Evolutionary conservation across 495 filamentous ascomycete genomes (phyloP), one percentile per base, ranked within the genome.

Genomic region (Lophiostoma macrostomum): DNA sequence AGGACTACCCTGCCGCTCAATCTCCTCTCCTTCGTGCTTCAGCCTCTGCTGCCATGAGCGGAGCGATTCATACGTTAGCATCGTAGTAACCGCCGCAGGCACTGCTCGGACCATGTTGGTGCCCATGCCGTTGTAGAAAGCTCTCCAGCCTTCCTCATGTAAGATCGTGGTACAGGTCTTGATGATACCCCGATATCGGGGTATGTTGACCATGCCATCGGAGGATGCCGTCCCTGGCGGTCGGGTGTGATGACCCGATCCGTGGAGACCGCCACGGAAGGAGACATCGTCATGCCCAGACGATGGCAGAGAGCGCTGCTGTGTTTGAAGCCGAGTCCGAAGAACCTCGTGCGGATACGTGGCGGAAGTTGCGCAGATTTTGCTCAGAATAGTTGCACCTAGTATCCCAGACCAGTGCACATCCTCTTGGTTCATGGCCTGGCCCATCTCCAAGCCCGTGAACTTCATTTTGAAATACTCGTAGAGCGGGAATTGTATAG

Each of bases 271-370:
- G 44, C 84, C 83, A 44, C 85, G 76, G 67, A 85, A 89, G 16
- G 85, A 73, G 3, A 81, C 71, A 41, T 76, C 77, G 54, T 84
- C 79, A 12, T 63, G 63, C 5, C 74, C 75, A 13, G 76, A 68
- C 8, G 74, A 70, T 0, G 81, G 79, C 6, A 76, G 68, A 25
- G 76, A 74, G 48, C 86, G 76, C 55, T 88, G 80, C 66, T 94
- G 93, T 4, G 88, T 96, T 69, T 95, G 94, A 42, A 95, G 75
- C 53, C 89, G 77, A 19, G 89, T 99, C 36, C 88, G 82, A 30
- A 96, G 82, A 12, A 99, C 93, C 69, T 99, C 93, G 69, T 99
- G 93, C 0, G 93, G 93, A 64, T 99, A 99, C 19, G 93, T 99
- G 14, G 91, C 86, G 13, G 87, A 90, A 64, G 91, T 96, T 6